Base-by-base conservation (phyloP, 495 filamentous ascomycete genomes). In the Physcia stellaris region DNA sequence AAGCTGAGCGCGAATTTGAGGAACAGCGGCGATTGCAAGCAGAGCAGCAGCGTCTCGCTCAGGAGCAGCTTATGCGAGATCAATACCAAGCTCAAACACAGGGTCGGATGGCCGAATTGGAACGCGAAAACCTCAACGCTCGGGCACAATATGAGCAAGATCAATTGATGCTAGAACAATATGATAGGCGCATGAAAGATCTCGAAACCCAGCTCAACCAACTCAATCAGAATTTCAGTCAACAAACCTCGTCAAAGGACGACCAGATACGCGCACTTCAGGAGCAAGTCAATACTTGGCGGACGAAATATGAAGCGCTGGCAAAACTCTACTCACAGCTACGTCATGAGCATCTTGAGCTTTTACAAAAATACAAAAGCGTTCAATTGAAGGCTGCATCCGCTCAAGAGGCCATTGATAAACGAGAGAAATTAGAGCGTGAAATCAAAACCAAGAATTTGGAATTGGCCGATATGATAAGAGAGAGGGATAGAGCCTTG, bases 391-490 rank as follows among this genome's bases (percentile, higher is more conserved):
- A 95, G 60, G 90, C 90, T 4, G 83, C 86, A 2, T 95, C 88
- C 3, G 92, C 90, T 0, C 87, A 95, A 57, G 92, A 96, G 58
- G 88, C 92, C 3, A 94, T 96, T 46, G 92, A 96, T 17, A 77
- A 73, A 39, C 77, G 88, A 16, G 92, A 98, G 61, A 94, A 88
- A 63, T 70, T 98, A 41, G 84, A 95, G 61, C 77, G 88, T 7
- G 90, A 98, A 59, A 80, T 96, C 53, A 98, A 98, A 69, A 93
- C 86, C 17, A 98, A 95, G 74, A 98, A 96, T 55, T 67, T 96
- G 13, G 92, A 98, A 60, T 65, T 98, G 30, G 90, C 90, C 35
- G 88, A 96, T 56, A 95, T 98, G 90, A 98, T 98, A 42, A 76
- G 90, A 4, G 90, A 98, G 58, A 70, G 90, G 51, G 90, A 98